phyloP scores from a whole-genome alignment of 176 grass and related monocot species.

The Cenchrus purpureus region DNA sequence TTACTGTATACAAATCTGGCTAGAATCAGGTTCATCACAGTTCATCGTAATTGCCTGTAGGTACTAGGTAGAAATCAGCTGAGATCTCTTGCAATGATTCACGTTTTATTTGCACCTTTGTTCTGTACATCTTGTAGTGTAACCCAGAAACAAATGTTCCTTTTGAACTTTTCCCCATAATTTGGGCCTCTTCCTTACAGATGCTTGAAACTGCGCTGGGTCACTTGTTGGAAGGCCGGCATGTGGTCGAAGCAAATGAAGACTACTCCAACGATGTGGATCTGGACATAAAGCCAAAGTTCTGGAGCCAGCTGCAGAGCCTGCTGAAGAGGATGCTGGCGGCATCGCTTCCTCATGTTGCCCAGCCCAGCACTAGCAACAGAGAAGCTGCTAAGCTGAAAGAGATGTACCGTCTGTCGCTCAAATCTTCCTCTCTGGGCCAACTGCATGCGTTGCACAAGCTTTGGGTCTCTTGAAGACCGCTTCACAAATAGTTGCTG shows the following conservation, averaged over 20 bases:
- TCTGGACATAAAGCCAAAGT: constrained; percentile 68
- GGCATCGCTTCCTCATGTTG: constrained; percentile 34
- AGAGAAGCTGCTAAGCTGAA: constrained; percentile 65
- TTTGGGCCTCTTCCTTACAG: constrained; percentile 36
- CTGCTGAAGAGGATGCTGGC: constrained; percentile 81
- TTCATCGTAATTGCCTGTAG: background rate
- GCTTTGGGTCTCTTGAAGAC: constrained; percentile 53
- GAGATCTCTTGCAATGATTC: background rate
- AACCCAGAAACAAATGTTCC: background rate
- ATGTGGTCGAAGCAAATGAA: constrained; percentile 64
- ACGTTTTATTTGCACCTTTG: constrained; percentile 10
- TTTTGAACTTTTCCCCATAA: background rate
- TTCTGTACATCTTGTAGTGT: background rate
- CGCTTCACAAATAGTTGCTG: background rate
- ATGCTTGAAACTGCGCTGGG: constrained; percentile 70
- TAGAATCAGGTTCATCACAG: background rate
- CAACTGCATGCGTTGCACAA: constrained; percentile 73
- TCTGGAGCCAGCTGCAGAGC: constrained; percentile 78
- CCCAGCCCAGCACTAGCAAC: constrained; percentile 43
- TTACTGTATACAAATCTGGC: background rate
- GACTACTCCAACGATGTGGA: constrained; percentile 43
- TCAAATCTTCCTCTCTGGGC: constrained; percentile 64
- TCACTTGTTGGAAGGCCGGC: constrained; percentile 81
- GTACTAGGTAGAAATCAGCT: background rate
- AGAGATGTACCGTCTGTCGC: constrained; percentile 81